Evolutionary conservation across 306 rosid genomes (phyloP).

Genomic region (Morella rubra): DNA sequence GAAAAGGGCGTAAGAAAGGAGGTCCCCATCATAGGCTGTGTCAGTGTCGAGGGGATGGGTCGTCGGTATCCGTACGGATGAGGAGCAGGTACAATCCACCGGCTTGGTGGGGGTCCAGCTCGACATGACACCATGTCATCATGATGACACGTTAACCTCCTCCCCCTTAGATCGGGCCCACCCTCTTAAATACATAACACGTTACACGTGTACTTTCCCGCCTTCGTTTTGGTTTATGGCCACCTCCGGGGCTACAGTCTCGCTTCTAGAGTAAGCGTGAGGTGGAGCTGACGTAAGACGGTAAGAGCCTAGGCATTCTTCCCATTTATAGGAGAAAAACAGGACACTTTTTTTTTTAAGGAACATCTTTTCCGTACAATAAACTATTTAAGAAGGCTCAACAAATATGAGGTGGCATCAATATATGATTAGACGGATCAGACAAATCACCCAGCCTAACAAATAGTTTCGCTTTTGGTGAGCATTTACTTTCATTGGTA

Average conservation of each 20-base stretch:
- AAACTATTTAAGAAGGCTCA: no score
- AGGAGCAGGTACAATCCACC: neutral
- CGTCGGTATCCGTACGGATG: neutral
- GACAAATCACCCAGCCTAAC: no score
- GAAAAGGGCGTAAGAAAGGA: neutral
- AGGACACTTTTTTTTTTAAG: no score
- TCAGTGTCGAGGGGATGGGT: neutral
- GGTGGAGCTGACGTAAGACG: slow-evolving; percentile 7
- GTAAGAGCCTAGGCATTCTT: neutral
- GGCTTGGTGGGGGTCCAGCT: neutral
- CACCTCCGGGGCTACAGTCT: neutral
- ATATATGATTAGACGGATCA: no score
- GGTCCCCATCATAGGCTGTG: slow-evolving; percentile 4
- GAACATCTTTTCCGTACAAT: no score
- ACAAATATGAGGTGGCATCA: no score
- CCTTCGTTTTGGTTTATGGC: neutral
- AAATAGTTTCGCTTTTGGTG: no score
- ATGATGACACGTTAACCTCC: neutral
- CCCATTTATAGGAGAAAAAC: no score
- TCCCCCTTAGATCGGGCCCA: neutral
- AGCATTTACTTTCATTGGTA: no score
- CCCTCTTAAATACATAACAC: neutral
- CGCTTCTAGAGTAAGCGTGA: neutral
- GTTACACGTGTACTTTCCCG: slow-evolving; percentile 1
- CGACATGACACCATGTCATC: neutral